Percentiles rank a stretch among this genome's conserved stretches.
Evolutionary conservation across 2,329 filamentous ascomycete genomes (phyloP).

Genomic region (Aspergillus ibericus): DNA sequence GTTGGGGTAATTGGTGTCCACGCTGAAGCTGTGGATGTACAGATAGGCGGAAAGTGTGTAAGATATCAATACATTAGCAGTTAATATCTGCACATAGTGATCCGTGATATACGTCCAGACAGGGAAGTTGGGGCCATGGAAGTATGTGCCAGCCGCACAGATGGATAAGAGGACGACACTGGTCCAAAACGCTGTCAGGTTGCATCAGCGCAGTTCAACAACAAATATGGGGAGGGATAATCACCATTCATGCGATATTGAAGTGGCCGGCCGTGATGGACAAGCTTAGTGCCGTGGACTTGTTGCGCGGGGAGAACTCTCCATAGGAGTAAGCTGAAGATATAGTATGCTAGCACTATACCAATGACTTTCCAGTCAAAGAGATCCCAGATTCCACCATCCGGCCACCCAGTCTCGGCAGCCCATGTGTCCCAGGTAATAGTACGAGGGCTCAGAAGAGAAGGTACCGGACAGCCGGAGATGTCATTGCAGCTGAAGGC

Average conservation of each 20-base stretch:
- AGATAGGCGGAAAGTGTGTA: conserved; percentile 70
- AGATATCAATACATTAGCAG: conserved; percentile 74
- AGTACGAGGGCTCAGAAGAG: conserved; percentile 67
- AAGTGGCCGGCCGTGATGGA: conserved; percentile 64
- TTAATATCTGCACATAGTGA: conserved; percentile 81
- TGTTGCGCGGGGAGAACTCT: conserved; percentile 70
- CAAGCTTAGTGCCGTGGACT: conserved; percentile 66
- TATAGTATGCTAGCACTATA: conserved; percentile 72
- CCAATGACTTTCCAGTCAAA: conserved; percentile 53
- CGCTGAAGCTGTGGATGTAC: conserved; percentile 76
- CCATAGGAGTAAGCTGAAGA: conserved; percentile 70
- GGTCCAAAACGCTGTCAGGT: conserved; percentile 64
- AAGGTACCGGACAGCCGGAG: conserved; percentile 81
- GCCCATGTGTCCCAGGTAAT: conserved; percentile 70
- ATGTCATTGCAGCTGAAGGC: conserved; percentile 86
- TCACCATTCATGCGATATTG: conserved; percentile 76
- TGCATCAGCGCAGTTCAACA: neutral
- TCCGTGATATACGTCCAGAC: conserved; percentile 89
- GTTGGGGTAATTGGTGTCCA: conserved; percentile 60
- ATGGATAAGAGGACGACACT: conserved; percentile 66
- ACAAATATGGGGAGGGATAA: conserved; percentile 16
- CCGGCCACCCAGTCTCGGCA: conserved; percentile 73
- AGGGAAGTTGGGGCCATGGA: conserved; percentile 74
- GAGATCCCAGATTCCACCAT: conserved; percentile 65
- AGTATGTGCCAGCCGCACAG: conserved; percentile 68